Percentiles rank a stretch among this genome's conserved stretches.
These are phyloP conservation scores for Cytidiella melzeri DNA, from an alignment of 768 basidiomycete genomes.

Conservation along the genomic window DNA sequence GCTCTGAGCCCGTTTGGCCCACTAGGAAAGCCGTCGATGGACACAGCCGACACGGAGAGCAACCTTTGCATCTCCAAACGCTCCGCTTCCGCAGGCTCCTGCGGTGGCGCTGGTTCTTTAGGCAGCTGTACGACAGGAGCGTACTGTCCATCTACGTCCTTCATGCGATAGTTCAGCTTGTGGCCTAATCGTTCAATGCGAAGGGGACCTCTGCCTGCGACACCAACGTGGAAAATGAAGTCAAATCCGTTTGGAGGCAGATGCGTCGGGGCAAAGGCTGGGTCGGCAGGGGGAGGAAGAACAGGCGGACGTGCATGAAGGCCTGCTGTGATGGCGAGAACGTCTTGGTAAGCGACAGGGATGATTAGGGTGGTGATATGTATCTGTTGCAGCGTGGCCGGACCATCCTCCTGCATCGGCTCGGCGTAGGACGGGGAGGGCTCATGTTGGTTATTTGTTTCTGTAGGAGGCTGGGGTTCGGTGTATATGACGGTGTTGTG, in stretches of 20 bases:
- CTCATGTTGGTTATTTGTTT: neutral
- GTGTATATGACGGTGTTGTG: conserved; percentile 49
- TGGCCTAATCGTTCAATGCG: conserved; percentile 63
- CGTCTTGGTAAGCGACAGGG: conserved; percentile 53
- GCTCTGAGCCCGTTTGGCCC: conserved; percentile 5
- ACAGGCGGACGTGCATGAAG: conserved; percentile 55
- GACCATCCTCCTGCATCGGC: conserved; percentile 6
- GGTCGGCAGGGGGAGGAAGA: conserved; percentile 34
- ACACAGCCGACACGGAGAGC: neutral
- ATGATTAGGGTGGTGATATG: conserved; percentile 56
- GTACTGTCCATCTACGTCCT: conserved; percentile 53
- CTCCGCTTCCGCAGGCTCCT: conserved; percentile 21
- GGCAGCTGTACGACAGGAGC: conserved; percentile 37
- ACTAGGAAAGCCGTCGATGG: neutral
- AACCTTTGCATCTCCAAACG: conserved; percentile 26
- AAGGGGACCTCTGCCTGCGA: conserved; percentile 61
- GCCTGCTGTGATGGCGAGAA: conserved; percentile 48
- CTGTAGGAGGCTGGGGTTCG: conserved; percentile 15
- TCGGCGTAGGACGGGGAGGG: conserved; percentile 16
- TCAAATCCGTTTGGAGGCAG: conserved; percentile 52
- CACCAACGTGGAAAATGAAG: conserved; percentile 66
- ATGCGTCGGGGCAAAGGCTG: conserved; percentile 33
- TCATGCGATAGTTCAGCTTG: conserved; percentile 66
- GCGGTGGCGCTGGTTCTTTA: conserved; percentile 24
- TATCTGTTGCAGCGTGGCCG: conserved; percentile 32